phyloP scores from a whole-genome alignment of 2,329 filamentous ascomycete species.

The Stagonosporopsis chrysanthemi region DNA sequence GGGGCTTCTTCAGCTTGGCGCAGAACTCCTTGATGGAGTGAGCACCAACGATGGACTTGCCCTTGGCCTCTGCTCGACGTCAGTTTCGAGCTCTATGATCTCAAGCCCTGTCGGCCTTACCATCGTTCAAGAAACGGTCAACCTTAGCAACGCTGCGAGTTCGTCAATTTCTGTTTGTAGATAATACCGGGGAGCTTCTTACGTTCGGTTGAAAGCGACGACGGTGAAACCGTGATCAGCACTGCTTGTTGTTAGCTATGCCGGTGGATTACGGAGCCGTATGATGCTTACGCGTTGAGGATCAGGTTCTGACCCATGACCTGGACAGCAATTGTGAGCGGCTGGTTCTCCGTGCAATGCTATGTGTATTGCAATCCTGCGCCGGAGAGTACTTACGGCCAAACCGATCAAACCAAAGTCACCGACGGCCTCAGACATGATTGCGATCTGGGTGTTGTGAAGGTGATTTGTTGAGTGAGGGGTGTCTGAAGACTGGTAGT shows the following conservation, averaged over 20 bases:
- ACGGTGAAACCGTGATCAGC: slow-evolving; percentile 82
- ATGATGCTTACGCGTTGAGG: slow-evolving; percentile 57
- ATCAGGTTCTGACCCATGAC: slow-evolving; percentile 63
- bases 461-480: slow-evolving; percentile 19
- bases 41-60: slow-evolving; percentile 94
- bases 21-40: slow-evolving; percentile 94
- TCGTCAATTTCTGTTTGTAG: slow-evolving; percentile 29
- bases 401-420: slow-evolving; percentile 62
- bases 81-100: slow-evolving; percentile 21
- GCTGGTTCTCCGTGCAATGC: neutral
- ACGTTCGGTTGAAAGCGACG: slow-evolving; percentile 96
- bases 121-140: slow-evolving; percentile 86
- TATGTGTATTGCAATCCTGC: neutral
- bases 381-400: slow-evolving; percentile 47
- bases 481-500: slow-evolving; percentile 31
- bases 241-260: slow-evolving; percentile 42
- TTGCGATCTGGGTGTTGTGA: slow-evolving; percentile 26
- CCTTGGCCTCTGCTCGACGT: slow-evolving; percentile 58
- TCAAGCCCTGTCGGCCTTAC: slow-evolving; percentile 26
- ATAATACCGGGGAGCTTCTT: slow-evolving; percentile 16
- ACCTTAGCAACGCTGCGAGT: slow-evolving; percentile 80
- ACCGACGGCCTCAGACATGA: slow-evolving; percentile 53
- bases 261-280: slow-evolving; percentile 24
- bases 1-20: slow-evolving; percentile 94
- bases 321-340: slow-evolving; percentile 36